phyloP scores from a whole-genome alignment of 2,329 filamentous ascomycete genomes.

The Talaromyces marneffei region DNA sequence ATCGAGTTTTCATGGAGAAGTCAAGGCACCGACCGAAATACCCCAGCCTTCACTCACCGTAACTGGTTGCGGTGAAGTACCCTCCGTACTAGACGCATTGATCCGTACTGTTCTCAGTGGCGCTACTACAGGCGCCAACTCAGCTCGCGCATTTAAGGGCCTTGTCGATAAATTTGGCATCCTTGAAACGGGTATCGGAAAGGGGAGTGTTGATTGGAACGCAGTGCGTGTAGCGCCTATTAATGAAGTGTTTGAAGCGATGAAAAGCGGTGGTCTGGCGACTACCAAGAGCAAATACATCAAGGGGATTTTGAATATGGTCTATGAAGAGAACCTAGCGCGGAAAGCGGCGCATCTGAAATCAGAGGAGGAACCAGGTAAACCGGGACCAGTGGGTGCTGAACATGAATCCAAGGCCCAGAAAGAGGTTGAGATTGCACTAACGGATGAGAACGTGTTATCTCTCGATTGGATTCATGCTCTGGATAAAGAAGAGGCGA shows the following conservation, averaged over 20 bases:
- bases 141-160: slow-evolving; percentile 60
- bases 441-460: slow-evolving; percentile 54
- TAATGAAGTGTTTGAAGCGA: slow-evolving; percentile 60
- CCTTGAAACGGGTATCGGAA: slow-evolving; percentile 57
- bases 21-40: slow-evolving; percentile 59
- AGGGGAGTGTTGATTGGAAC: slow-evolving; percentile 71
- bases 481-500: slow-evolving; percentile 51
- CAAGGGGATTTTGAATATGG: slow-evolving; percentile 66
- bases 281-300: slow-evolving; percentile 67
- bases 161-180: slow-evolving; percentile 61
- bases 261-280: slow-evolving; percentile 65
- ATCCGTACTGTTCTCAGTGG: slow-evolving; percentile 58
- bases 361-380: slow-evolving; percentile 40
- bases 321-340: slow-evolving; percentile 62
- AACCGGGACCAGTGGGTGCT: slow-evolving; percentile 38
- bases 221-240: slow-evolving; percentile 56
- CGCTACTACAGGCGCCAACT: slow-evolving; percentile 55
- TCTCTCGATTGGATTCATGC: slow-evolving; percentile 59
- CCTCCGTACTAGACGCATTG: slow-evolving; percentile 59
- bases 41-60: slow-evolving; percentile 64
- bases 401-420: slow-evolving; percentile 40
- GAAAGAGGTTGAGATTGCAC: slow-evolving; percentile 54
- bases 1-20: slow-evolving; percentile 58
- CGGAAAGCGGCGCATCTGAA: slow-evolving; percentile 47
- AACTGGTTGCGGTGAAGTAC: slow-evolving; percentile 64